A percentile compares a stretch with the other conserved stretches of the same genome.
These are phyloP conservation scores for Boletus vermiculosoides DNA, from an alignment of 768 basidiomycete species.

Conservation along the genomic window DNA sequence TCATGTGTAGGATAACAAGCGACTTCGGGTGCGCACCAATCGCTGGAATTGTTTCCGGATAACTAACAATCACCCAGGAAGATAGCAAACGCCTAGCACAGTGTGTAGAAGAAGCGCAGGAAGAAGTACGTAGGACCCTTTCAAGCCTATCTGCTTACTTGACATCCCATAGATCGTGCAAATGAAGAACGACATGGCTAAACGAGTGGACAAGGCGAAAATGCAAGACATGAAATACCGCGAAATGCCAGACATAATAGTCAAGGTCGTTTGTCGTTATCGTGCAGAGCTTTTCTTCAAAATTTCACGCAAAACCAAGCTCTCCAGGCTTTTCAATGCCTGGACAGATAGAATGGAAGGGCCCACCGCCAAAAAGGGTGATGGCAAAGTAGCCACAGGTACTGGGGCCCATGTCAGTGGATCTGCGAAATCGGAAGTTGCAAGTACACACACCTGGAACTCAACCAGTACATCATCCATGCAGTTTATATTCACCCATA, in stretches of 20 bases:
- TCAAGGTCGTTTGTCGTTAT: constrained; percentile 86
- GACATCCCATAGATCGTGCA: constrained; percentile 56
- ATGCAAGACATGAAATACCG: constrained; percentile 78
- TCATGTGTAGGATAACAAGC: constrained; percentile 75
- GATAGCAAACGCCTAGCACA: constrained; percentile 78
- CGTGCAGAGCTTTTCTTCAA: constrained; percentile 92
- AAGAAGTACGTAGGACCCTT: constrained; percentile 52
- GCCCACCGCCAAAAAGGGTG: constrained; percentile 45
- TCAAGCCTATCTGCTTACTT: neutral
- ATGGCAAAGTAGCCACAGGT: constrained; percentile 31
- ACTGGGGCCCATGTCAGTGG: constrained; percentile 43
- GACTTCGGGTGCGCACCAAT: constrained; percentile 61
- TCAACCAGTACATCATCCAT: constrained; percentile 44
- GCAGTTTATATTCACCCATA: constrained; percentile 85
- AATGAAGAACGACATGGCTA: constrained; percentile 81
- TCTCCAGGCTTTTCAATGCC: constrained; percentile 78
- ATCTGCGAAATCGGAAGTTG: constrained; percentile 49
- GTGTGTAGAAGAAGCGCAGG: constrained; percentile 84
- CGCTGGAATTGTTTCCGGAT: constrained; percentile 6
- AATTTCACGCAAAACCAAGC: constrained; percentile 86
- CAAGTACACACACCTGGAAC: constrained; percentile 43
- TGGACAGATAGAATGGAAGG: constrained; percentile 90
- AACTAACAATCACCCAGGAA: constrained; percentile 51
- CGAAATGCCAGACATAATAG: constrained; percentile 86
- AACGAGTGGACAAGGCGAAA: constrained; percentile 76